Evolutionary conservation across 306 rosid species (phyloP), one percentile per base, ranked within the genome.

Genomic region (Amphicarpaea edgeworthii): DNA sequence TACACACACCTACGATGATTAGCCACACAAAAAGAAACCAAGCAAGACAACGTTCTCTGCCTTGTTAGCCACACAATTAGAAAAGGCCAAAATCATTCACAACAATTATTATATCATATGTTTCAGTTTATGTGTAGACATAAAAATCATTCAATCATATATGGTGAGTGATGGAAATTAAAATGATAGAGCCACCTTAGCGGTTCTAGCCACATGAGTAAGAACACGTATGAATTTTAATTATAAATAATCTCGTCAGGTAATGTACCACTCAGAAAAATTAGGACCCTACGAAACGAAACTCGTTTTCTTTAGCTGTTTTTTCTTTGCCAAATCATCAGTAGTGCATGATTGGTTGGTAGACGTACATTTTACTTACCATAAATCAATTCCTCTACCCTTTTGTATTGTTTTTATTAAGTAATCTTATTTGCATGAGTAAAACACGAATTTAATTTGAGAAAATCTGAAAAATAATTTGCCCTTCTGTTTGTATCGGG

Each of bases 71-170:
- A 75, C 79, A 75, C 15, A 41, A 28, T 28, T 9, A 11, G 7
- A 73, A 68, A 30, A 51, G 20, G 28, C 26, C 70, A 34, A 23
- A 63, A 72, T 62, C 66, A 45, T 46, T 51, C 74, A 50, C 49
- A 55, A 75, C 51, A 58, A 64, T 70, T 20, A 69, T 55, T 20
- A 69, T 55, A 26, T 14, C 6, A n/a, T n/a, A n/a, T n/a, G n/a
- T n/a, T 28, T 59, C 12, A 14, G 1, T 6, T 6, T 64, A 0
- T 45, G 15, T 21, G 21, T 53, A 59, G 12, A 14, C 30, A 73
- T 40, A 37, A 53, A 72, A 23, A 81, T 68, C 85, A 77, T 53
- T 69, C 88, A 85, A 85, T 69, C 83, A 77, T 77, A 55, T 66
- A 16, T 30, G 41, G 45, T 41, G 7, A 26, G 41, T 81, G 72